Evolutionary conservation across 371 early-diverging fungal genomes (phyloP), one percentile per base, ranked within the genome.

Genomic region (Batrachochytrium dendrobatidis): DNA sequence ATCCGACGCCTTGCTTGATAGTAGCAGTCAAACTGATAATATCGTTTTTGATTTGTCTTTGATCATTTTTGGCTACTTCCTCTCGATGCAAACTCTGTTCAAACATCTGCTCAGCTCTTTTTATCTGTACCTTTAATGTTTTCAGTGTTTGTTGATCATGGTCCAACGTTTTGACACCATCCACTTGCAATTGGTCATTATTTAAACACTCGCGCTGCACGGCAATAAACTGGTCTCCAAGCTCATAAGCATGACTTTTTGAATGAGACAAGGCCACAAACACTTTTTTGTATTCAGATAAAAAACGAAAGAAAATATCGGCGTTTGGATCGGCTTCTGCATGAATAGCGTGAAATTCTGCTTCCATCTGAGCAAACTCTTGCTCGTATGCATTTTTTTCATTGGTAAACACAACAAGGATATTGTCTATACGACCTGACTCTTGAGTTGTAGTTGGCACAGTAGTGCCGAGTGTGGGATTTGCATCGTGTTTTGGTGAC

Each of bases 1-100:
- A 61, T 12, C 73, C 73, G 32, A 78, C 78, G 0, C 81, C 81
- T 58, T 78, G 75, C 58, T 75, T 74, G 53, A 80, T 44, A 1
- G 76, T 73, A 8, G 64, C 63, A 25, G 55, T 59, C 28, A 80
- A 64, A 25, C 53, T 64, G 29, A 61, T 18, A 25, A 78, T 67
- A 22, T 80, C 81, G 8, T 51, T 51, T 52, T 66, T 60, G 52
- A 80, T 58, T 34, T 66, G 67, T 22, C 72, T 53, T 35, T 78
- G 58, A 53, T 78, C 77, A 50, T 73, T 75, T 35, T 72, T 71
- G 22, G 63, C 39, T 3, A 59, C 25, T 52, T 77, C 78, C 60
- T 80, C 81, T 24, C 67, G 56, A 56, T 69, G 66, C 33, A 63
- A 63, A 57, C 58, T 61, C 4, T 65, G 49, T 51, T 67, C 72